phyloP scores from a whole-genome alignment of 805 yeast genomes.

The Ogataea henricii region DNA sequence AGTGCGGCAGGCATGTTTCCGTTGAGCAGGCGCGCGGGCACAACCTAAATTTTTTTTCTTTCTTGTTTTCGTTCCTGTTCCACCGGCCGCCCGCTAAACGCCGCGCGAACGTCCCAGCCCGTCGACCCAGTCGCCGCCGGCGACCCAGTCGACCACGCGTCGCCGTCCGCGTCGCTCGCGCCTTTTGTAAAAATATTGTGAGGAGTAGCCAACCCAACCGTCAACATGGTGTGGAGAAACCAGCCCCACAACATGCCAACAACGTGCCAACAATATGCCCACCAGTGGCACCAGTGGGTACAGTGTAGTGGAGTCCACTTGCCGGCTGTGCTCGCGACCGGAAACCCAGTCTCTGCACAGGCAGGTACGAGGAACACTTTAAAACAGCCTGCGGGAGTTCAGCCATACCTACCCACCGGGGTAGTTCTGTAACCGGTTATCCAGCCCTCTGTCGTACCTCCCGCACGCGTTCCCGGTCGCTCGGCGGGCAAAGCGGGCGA shows the following conservation, averaged over 20 bases:
- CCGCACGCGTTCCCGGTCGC: too few relatives aligned
- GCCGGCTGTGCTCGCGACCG: background rate
- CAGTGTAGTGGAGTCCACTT: too few relatives aligned
- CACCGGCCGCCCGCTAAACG: background rate
- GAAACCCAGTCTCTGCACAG: background rate
- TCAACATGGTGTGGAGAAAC: conserved; percentile 12
- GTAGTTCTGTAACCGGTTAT: conserved; percentile 1
- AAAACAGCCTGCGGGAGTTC: too few relatives aligned
- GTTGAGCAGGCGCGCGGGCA: background rate
- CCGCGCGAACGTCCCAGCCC: too few relatives aligned
- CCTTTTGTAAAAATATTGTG: conserved; percentile 17
- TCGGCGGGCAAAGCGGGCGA: background rate
- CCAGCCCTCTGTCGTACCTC: too few relatives aligned
- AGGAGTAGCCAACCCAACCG: conserved; percentile 7
- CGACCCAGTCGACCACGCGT: background rate
- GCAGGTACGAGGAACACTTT: too few relatives aligned
- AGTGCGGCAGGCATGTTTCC: conserved; percentile 2
- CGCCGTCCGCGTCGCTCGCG: conserved; percentile 4
- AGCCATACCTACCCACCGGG: too few relatives aligned
- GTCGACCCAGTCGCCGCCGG: too few relatives aligned
- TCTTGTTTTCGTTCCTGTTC: background rate
- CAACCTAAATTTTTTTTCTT: background rate
- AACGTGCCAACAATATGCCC: too few relatives aligned
- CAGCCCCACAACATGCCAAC: conserved; percentile 2
- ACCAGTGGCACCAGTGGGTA: too few relatives aligned